Evolutionary conservation across 768 basidiomycete species (phyloP), one percentile per base, ranked within the genome.

Genomic region (Artomyces pyxidatus): DNA sequence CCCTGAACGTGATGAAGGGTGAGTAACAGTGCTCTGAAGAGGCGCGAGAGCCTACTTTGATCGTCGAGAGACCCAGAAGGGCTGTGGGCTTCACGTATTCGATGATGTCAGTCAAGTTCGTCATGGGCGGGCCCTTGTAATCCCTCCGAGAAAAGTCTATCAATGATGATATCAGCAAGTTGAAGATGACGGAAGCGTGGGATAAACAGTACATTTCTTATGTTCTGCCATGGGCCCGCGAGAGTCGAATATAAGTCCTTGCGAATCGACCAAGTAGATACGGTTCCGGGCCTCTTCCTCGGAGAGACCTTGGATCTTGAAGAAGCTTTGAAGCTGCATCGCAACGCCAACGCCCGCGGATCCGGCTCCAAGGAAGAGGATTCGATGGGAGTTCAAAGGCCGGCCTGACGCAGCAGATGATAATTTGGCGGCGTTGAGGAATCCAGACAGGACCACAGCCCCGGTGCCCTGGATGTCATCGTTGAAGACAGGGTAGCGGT

Each of bases 301-400:
- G 4, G 78, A 75, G 60, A 93, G 63, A 22, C 92, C 89, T 57
- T 85, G 75, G 53, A 88, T 67, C 30, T 78, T 88, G 74, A 93
- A 92, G 76, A 93, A 95, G 64, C 85, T 87, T 72, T 83, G 78
- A 45, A 90, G 70, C 63, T 95, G 91, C 68, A 78, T 82, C 49
- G 85, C 93, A 39, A 97, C 93, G 40, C 93, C 94, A 46, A 96
- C 87, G 53, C 91, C 93, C 2, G 90, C 88, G 22, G 84, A 87
- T 5, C 94, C 94, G 4, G 93, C 90, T 16, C 94, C 94, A 47
- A 90, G 83, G 75, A 97, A 95, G 37, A 95, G 78, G 59, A 96
- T 89, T 32, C 82, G 80, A 60, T 95, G 93, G 26, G 82, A 77
- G 28, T 71, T 69, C 35, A 91, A 69, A 7, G 85, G 75, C 7